A percentile compares a stretch with the other conserved stretches of the same genome.
These are phyloP conservation scores for Psilocybe tampanensis DNA, from an alignment of 768 basidiomycete species.

Conservation along the genomic window DNA sequence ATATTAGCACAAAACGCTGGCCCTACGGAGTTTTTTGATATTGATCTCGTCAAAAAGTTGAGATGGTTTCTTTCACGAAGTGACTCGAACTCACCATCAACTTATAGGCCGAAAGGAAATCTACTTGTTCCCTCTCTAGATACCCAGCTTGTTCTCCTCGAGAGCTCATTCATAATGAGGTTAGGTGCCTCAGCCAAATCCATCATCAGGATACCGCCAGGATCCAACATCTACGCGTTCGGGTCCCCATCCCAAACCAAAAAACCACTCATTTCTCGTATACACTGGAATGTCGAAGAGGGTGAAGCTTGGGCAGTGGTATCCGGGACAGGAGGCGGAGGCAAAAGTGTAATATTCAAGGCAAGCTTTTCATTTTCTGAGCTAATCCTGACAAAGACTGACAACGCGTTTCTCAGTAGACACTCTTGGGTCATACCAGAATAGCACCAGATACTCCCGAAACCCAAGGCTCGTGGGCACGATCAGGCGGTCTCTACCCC, in stretches of 20 bases:
- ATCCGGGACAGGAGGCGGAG: constrained; percentile 52
- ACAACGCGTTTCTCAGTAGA: constrained; percentile 37
- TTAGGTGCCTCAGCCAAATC: not conserved
- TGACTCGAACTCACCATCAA: too few relatives aligned
- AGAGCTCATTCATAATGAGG: not conserved
- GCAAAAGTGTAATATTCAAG: constrained; percentile 66
- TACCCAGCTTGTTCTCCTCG: too few relatives aligned
- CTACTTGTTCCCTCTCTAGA: too few relatives aligned
- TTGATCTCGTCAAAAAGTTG: not conserved
- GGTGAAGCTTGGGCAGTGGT: constrained; percentile 79
- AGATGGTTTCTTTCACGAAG: not conserved
- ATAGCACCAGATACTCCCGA: constrained; percentile 59
- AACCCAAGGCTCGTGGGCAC: constrained; percentile 40
- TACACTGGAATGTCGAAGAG: constrained; percentile 62
- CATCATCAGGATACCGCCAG: constrained; percentile 21
- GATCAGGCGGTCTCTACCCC: constrained; percentile 72
- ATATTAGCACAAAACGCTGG: not conserved
- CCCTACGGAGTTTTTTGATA: not conserved
- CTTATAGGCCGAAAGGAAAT: too few relatives aligned
- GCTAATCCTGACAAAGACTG: not conserved
- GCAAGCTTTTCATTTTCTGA: constrained; percentile 39
- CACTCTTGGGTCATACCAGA: constrained; percentile 70
- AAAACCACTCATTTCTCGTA: constrained; percentile 50
- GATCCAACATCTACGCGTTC: constrained; percentile 57
- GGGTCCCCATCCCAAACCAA: constrained; percentile 50